A percentile compares a stretch with the other conserved stretches of the same genome.
These are phyloP conservation scores for Syncephalastrum racemosum DNA, from an alignment of 371 early-diverging fungal genomes.

Conservation along the genomic window DNA sequence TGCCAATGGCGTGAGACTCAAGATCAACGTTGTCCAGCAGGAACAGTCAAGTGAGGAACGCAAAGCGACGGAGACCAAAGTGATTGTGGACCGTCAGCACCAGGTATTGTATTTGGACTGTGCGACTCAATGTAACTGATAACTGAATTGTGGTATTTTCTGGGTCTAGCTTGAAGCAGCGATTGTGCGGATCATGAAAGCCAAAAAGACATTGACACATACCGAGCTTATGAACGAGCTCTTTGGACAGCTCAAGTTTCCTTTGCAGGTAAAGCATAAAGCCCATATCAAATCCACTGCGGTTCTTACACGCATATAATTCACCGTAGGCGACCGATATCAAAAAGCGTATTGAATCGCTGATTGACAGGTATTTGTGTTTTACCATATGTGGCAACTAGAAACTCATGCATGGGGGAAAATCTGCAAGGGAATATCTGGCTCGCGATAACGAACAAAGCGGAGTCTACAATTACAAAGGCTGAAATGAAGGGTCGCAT, in stretches of 20 bases:
- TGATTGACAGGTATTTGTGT: slow-evolving; percentile 67
- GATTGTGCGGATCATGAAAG: slow-evolving; percentile 94
- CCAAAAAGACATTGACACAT: slow-evolving; percentile 71
- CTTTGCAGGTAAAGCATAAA: slow-evolving; percentile 59
- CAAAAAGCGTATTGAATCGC: slow-evolving; percentile 87
- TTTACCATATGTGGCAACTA: not conserved
- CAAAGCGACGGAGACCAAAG: slow-evolving; percentile 68
- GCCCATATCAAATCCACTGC: not conserved
- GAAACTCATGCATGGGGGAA: not conserved
- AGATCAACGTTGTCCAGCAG: slow-evolving; percentile 76
- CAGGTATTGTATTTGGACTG: slow-evolving; percentile 31
- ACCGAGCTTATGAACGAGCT: slow-evolving; percentile 70
- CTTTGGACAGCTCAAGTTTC: slow-evolving; percentile 74
- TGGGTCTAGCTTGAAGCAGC: slow-evolving; percentile 80
- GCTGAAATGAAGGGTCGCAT: too few species aligned
- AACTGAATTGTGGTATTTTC: too few species aligned
- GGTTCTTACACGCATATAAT: not conserved
- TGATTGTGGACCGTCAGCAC: slow-evolving; percentile 79
- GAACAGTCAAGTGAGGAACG: slow-evolving; percentile 79
- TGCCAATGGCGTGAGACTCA: slow-evolving; percentile 61
- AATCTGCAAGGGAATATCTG: slow-evolving; percentile 73
- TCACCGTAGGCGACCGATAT: slow-evolving; percentile 60
- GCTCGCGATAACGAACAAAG: slow-evolving; percentile 69
- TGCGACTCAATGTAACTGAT: too few species aligned
- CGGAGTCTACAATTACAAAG: slow-evolving; percentile 30